Evolutionary conservation across 1,284 basidiomycete species (phyloP).

Genomic region (Ganoderma leucocontextum): DNA sequence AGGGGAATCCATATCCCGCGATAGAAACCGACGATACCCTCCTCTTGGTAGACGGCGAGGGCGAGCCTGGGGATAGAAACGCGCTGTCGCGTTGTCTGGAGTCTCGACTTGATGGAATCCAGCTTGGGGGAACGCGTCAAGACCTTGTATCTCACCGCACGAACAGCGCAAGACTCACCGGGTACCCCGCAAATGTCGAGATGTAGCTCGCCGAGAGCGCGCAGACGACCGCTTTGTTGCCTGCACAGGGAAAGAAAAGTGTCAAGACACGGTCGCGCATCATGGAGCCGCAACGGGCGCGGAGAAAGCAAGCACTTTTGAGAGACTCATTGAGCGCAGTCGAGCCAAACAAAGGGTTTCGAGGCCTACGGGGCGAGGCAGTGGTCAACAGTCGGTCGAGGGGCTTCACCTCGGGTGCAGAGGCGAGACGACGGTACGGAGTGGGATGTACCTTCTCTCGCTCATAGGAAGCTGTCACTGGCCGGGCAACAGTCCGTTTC

Average conservation of each 20-base stretch:
- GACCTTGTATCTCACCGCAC: not conserved
- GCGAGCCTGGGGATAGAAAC: slow-evolving; percentile 81
- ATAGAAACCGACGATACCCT: slow-evolving; percentile 93
- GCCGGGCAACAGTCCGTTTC: slow-evolving; percentile 65
- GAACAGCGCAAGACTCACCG: slow-evolving; percentile 54
- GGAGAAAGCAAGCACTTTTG: slow-evolving; percentile 55
- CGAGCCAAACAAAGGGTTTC: slow-evolving; percentile 67
- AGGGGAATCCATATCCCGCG: slow-evolving; percentile 92
- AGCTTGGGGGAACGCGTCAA: slow-evolving; percentile 50
- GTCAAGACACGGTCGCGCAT: slow-evolving; percentile 16
- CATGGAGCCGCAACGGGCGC: not conserved
- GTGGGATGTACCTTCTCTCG: slow-evolving; percentile 66
- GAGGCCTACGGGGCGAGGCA: slow-evolving; percentile 51
- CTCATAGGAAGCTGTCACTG: slow-evolving; percentile 78
- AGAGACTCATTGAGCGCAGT: slow-evolving; percentile 70
- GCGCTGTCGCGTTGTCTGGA: slow-evolving; percentile 85
- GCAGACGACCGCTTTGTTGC: slow-evolving; percentile 83
- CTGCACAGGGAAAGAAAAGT: slow-evolving; percentile 47
- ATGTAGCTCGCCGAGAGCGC: slow-evolving; percentile 85
- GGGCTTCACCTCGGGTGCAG: slow-evolving; percentile 1
- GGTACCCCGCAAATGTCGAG: slow-evolving; percentile 85
- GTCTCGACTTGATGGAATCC: slow-evolving; percentile 91
- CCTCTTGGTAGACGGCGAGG: slow-evolving; percentile 83
- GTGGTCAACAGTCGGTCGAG: slow-evolving; percentile 17
- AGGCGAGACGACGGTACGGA: slow-evolving; percentile 17